Evolutionary conservation across 2,329 filamentous ascomycete genomes (phyloP).

Genomic region (Exophiala sp.): DNA sequence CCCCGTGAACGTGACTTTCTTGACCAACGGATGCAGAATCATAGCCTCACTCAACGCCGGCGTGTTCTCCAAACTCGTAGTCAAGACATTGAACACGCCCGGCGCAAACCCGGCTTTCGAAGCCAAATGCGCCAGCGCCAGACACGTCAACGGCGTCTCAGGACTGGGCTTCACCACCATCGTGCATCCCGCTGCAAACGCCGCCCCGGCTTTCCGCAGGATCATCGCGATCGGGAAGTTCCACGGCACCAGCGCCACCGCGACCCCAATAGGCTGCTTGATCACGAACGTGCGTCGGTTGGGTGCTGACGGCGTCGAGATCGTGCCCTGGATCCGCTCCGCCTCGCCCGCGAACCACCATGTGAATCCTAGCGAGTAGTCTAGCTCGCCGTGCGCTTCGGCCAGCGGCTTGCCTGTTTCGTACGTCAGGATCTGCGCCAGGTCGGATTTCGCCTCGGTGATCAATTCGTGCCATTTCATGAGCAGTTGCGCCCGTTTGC

Average conservation of each 20-base stretch:
- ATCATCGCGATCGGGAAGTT: slow-evolving; percentile 66
- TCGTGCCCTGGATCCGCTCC: slow-evolving; percentile 54
- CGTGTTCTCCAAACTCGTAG: slow-evolving; percentile 43
- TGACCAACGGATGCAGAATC: slow-evolving; percentile 52
- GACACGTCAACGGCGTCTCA: slow-evolving; percentile 56
- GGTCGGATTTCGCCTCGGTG: slow-evolving; percentile 55
- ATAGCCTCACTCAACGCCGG: slow-evolving; percentile 44
- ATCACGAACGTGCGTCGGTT: slow-evolving; percentile 63
- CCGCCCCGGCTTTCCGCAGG: slow-evolving; percentile 60
- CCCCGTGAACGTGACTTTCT: slow-evolving; percentile 57
- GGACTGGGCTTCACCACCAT: slow-evolving; percentile 69
- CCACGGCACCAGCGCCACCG: slow-evolving; percentile 65
- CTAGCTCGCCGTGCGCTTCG: slow-evolving; percentile 52
- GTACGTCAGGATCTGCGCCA: slow-evolving; percentile 58
- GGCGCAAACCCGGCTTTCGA: slow-evolving; percentile 52
- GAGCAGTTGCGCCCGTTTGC: slow-evolving; percentile 56
- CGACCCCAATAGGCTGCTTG: slow-evolving; percentile 67
- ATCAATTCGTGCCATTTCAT: slow-evolving; percentile 62
- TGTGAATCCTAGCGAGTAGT: slow-evolving; percentile 50
- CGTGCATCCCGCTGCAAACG: slow-evolving; percentile 64
- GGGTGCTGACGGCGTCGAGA: slow-evolving; percentile 54
- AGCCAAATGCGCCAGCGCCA: slow-evolving; percentile 50
- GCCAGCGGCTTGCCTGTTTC: slow-evolving; percentile 55
- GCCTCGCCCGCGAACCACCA: slow-evolving; percentile 59
- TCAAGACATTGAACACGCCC: slow-evolving; percentile 57